Percentiles rank a stretch among this genome's conserved stretches.
Conservation (phyloP, 1,284 basidiomycete species). For the Stereum hirsutum region DNA sequence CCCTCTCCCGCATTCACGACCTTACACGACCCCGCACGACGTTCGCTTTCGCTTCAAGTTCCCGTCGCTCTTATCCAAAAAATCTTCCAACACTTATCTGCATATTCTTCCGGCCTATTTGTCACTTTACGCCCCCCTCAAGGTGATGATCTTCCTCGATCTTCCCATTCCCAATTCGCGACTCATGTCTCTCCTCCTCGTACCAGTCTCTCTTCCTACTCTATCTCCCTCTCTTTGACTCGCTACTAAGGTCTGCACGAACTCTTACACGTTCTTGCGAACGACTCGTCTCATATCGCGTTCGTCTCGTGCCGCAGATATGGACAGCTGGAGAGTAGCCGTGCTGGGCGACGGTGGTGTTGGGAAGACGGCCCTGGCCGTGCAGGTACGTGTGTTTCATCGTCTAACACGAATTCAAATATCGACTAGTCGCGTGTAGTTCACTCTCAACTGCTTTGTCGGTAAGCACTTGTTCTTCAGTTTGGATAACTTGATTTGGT, state of each 20-base stretch:
- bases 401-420: constrained; percentile 6
- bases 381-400: constrained; percentile 56
- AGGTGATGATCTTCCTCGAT: constrained; percentile 15
- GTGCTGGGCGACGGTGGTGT: constrained; percentile 97
- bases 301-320: constrained; percentile 29
- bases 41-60: constrained; percentile 28
- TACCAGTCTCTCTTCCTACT: constrained; percentile 13
- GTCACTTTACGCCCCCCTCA: constrained; percentile 8
- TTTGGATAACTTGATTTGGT: too few relatives aligned
- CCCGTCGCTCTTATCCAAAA: constrained; percentile 9
- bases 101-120: constrained; percentile 10
- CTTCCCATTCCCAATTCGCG: constrained; percentile 16
- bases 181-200: constrained; percentile 15
- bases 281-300: constrained; percentile 14
- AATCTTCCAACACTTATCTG: constrained; percentile 7
- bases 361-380: constrained; percentile 94
- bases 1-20: constrained; percentile 40
- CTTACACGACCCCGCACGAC: constrained; percentile 61
- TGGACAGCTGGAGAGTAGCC: constrained; percentile 90
- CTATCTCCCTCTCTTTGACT: constrained; percentile 15
- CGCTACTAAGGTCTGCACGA: constrained; percentile 20
- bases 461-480: constrained; percentile 40
- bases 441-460: constrained; percentile 89
- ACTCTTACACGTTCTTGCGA: constrained; percentile 15
- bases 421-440: constrained; percentile 36